These are phyloP conservation scores for Mycena crocata DNA, from an alignment of 768 basidiomycete species.

Conservation along the genomic window DNA sequence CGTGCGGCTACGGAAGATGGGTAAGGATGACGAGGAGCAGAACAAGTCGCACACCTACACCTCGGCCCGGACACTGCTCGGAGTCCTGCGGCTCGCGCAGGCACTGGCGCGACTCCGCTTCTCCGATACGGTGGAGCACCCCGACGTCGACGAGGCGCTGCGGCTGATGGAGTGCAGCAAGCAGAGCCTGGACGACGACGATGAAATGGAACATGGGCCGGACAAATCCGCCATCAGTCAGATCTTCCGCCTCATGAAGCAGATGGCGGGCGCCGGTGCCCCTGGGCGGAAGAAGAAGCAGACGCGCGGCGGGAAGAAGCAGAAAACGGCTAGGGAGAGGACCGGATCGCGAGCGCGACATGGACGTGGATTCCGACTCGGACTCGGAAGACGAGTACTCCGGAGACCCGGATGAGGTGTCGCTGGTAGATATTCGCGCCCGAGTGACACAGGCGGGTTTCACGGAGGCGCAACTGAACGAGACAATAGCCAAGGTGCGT, in stretches of 20 bases:
- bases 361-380: constrained; percentile 72
- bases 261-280: constrained; percentile 69
- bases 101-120: constrained; percentile 93
- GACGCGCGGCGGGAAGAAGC: constrained; percentile 46
- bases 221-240: constrained; percentile 86
- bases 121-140: constrained; percentile 80
- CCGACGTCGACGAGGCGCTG: constrained; percentile 96
- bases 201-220: constrained; percentile 72
- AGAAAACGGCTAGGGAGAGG: constrained; percentile 74
- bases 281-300: constrained; percentile 43
- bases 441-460: constrained; percentile 89
- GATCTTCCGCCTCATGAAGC: constrained; percentile 92
- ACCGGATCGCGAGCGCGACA: constrained; percentile 75
- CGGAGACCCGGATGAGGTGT: constrained; percentile 69
- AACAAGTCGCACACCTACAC: constrained; percentile 95
- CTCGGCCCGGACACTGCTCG: constrained; percentile 95
- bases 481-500: constrained; percentile 83
- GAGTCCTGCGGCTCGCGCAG: constrained; percentile 93
- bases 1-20: constrained; percentile 92
- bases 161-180: constrained; percentile 98
- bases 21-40: constrained; percentile 89
- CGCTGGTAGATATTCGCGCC: constrained; percentile 89
- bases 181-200: constrained; percentile 86
- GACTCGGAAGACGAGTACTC: constrained; percentile 74
- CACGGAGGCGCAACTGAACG: constrained; percentile 91